Evolutionary conservation across 306 rosid species (phyloP).

Genomic region (Benincasa hispida): DNA sequence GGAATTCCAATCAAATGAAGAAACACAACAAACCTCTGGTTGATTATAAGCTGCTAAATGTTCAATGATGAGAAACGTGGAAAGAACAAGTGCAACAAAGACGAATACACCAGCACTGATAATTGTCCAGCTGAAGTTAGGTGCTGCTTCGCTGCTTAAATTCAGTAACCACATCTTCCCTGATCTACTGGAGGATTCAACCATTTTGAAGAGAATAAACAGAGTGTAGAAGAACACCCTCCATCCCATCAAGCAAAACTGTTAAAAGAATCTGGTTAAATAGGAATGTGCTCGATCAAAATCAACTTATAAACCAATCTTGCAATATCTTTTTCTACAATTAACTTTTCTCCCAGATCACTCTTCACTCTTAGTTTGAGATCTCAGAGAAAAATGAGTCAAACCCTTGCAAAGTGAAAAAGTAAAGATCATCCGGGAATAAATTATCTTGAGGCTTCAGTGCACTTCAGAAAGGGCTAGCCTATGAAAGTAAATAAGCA

Average conservation of each 20-base stretch:
- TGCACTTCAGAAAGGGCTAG: neutral
- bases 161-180: slow-evolving; percentile 43
- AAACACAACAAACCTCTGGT: slow-evolving; percentile 61
- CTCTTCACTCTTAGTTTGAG: neutral
- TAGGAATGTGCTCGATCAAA: slow-evolving; percentile 3
- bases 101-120: slow-evolving; percentile 79
- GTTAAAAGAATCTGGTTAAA: neutral
- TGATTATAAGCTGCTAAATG: slow-evolving; percentile 90
- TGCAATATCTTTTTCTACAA: neutral
- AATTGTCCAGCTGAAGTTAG: slow-evolving; percentile 61
- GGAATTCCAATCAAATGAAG: neutral
- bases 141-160: slow-evolving; percentile 34
- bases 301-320: neutral
- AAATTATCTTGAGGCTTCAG: neutral
- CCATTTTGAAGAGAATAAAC: slow-evolving; percentile 34
- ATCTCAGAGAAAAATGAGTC: neutral
- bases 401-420: neutral
- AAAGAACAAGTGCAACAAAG: slow-evolving; percentile 64
- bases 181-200: slow-evolving; percentile 58
- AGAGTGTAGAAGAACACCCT: slow-evolving; percentile 32
- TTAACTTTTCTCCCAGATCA: neutral
- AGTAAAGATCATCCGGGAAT: neutral
- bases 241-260: slow-evolving; percentile 47
- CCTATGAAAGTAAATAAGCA: neutral
- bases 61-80: slow-evolving; percentile 79